These are phyloP conservation scores for Fraxinus angustifolia DNA, from an alignment of 305 asterid species.

Conservation along the genomic window DNA sequence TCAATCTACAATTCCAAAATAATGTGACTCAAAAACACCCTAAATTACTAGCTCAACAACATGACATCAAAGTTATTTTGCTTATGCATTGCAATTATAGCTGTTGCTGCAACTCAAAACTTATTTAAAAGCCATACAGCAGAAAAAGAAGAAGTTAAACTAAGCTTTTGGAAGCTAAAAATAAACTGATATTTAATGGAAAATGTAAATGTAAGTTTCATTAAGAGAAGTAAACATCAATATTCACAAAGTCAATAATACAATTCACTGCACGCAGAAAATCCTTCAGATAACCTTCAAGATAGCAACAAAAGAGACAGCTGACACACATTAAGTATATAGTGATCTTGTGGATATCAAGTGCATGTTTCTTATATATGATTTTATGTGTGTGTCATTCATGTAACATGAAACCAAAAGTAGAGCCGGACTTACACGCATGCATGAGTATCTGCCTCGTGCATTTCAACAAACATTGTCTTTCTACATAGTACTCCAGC, in stretches of 20 bases:
- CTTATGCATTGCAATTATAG: background rate
- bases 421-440: conserved; percentile 58
- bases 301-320: background rate
- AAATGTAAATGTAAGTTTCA: background rate
- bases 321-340: background rate
- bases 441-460: conserved; percentile 67
- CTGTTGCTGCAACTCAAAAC: background rate
- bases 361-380: background rate
- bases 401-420: conserved; percentile 21
- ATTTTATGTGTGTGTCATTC: conserved; percentile 13
- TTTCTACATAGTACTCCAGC: conserved; percentile 73
- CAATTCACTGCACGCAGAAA: background rate
- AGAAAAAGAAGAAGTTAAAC: background rate
- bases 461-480: conserved; percentile 94
- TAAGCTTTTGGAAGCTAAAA: conserved; percentile 6
- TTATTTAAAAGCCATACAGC: background rate
- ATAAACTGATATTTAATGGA: background rate
- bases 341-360: background rate
- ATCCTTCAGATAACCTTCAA: background rate
- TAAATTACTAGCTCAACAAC: background rate
- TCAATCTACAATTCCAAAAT: too few relatives aligned
- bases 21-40: too few relatives aligned
- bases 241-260: background rate
- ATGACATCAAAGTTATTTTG: background rate
- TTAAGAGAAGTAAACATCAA: background rate